These are phyloP conservation scores for Pezizomycotina sp. DNA, from an alignment of 2,329 filamentous ascomycete genomes.

Conservation along the genomic window DNA sequence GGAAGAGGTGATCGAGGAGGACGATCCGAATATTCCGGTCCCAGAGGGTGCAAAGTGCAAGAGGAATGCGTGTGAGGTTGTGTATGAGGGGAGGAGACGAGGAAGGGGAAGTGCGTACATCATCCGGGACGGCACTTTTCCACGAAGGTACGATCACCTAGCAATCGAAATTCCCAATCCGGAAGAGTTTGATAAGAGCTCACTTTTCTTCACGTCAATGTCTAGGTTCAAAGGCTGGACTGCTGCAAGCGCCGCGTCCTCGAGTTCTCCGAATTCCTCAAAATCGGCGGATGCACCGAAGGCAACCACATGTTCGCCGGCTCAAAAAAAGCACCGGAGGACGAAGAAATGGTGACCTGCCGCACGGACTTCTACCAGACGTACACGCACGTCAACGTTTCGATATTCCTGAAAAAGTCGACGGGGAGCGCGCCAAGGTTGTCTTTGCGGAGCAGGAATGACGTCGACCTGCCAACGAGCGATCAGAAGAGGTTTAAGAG, in stretches of 20 bases:
- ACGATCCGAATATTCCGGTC: constrained; percentile 60
- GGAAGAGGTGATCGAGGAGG: constrained; percentile 57
- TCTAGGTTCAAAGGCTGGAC: constrained; percentile 61
- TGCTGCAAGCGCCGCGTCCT: constrained; percentile 92
- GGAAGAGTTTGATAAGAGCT: no score
- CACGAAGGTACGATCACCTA: constrained; percentile 60
- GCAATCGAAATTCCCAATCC: no score
- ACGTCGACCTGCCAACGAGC: constrained; percentile 68
- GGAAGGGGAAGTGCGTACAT: constrained; percentile 67
- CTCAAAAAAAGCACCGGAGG: constrained; percentile 43
- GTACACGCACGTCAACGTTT: constrained; percentile 64
- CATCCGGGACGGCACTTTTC: constrained; percentile 82
- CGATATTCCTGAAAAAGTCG: constrained; percentile 94
- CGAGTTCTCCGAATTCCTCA: constrained; percentile 97
- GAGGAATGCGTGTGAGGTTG: constrained; percentile 53
- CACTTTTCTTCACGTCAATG: no score
- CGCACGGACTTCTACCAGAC: constrained; percentile 95
- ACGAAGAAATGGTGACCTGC: constrained; percentile 19
- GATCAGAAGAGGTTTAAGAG: constrained; percentile 71
- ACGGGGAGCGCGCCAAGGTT: no score
- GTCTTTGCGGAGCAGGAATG: no score
- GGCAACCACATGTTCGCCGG: constrained; percentile 68
- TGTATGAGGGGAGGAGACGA: constrained; percentile 41
- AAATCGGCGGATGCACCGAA: constrained; percentile 81
- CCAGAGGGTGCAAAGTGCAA: constrained; percentile 60